Evolutionary conservation across 306 rosid genomes (phyloP), one percentile per base, ranked within the genome.

Genomic region (Sesbania bispinosa): DNA sequence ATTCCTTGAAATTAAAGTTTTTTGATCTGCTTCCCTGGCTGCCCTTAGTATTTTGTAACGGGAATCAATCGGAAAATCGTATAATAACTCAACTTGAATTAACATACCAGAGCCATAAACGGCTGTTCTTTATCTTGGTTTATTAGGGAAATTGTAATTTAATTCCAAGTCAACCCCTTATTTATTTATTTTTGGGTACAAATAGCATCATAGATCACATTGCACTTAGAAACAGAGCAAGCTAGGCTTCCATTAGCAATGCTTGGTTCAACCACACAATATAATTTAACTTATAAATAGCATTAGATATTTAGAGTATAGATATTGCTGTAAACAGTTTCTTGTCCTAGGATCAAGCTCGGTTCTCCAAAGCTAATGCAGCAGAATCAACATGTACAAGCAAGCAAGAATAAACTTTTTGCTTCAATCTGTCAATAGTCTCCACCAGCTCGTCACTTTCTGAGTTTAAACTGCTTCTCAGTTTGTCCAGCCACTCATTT

Each of bases 401-500:
- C 81, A 94, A 80, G 71, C 95, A 87, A 26, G 90, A 66, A 66
- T 84, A 94, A 21, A 88, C 83, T 74, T 91, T 91, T 64, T 88
- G 77, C 82, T 94, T 91, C 83, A 94, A 55, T 75, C 82, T 76
- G 21, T 88, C 91, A 42, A 94, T 35, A 4, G 83, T 82, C 84
- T 86, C 92, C 26, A 54, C 42, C 67, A 78, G 26, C 26, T 54
- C 85, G 19, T 64, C 86, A 61, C 62, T 82, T 26, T 64, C 89
- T 5, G 85, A 45, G 80, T 68, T 76, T 23, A 80, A 67, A 46
- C 73, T 81, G 55, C 62, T 76, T 72, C 79, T 79, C 15, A 89
- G 76, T 54, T 82, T 89, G 15, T 94, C 99, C 83, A 94, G 80
- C 97, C 97, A 94, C 74, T 87, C 95, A n/a, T 87, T 89, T 59